Conservation (phyloP, 495 filamentous ascomycete species). For the Penicillium pulvis region DNA sequence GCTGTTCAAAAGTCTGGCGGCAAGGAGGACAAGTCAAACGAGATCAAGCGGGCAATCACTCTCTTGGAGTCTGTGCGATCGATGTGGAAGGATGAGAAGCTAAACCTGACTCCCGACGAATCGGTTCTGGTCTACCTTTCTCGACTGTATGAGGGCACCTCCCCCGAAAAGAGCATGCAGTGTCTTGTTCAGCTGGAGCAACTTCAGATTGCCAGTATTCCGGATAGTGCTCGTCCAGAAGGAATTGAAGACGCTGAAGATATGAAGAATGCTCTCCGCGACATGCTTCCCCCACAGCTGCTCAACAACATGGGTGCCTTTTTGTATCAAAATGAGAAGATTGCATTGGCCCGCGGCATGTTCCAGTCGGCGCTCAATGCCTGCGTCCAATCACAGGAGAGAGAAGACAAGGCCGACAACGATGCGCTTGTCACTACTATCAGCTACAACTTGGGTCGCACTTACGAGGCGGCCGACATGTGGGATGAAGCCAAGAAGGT, state of each 20-base stretch:
- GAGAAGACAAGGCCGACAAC: constrained; percentile 64
- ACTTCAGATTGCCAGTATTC: constrained; percentile 74
- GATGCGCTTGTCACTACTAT: constrained; percentile 92
- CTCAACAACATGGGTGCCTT: constrained; percentile 98
- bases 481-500: constrained; percentile 81
- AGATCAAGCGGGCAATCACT: constrained; percentile 78
- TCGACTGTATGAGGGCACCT: constrained; percentile 81
- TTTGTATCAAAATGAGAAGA: constrained; percentile 83
- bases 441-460: constrained; percentile 94
- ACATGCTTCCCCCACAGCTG: constrained; percentile 81
- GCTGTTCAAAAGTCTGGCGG: constrained; percentile 65
- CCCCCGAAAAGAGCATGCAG: constrained; percentile 86
- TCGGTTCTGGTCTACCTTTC: constrained; percentile 91
- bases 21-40: constrained; percentile 84
- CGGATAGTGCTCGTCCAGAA: constrained; percentile 65
- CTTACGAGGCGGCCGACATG: constrained; percentile 82
- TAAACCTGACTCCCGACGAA: constrained; percentile 74
- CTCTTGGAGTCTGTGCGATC: constrained; percentile 81
- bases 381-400: constrained; percentile 72
- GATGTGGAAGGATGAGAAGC: constrained; percentile 89
- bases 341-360: constrained; percentile 75
- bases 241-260: constrained; percentile 66
- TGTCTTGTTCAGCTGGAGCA: constrained; percentile 89
- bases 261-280: constrained; percentile 61
- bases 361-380: constrained; percentile 87